Percentiles rank a stretch among this genome's conserved stretches.
Evolutionary conservation across 2,329 filamentous ascomycete species (phyloP).

Genomic region (Leptodontidium sp.): DNA sequence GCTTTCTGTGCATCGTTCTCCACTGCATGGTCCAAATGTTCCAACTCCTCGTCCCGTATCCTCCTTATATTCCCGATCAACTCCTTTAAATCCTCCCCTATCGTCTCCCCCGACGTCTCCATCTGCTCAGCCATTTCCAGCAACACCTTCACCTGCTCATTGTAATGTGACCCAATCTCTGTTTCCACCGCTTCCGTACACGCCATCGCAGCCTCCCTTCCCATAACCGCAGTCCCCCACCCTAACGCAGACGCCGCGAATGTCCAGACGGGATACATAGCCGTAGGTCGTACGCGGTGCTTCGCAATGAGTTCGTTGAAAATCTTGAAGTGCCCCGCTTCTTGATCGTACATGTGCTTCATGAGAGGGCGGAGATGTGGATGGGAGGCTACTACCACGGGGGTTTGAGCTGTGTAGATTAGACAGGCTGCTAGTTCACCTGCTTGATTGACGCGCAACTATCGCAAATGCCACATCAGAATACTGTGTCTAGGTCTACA

Average conservation of each 20-base stretch:
- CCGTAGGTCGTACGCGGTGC: constrained; percentile 91
- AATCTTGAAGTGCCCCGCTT: constrained; percentile 83
- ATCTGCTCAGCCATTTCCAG: constrained; percentile 82
- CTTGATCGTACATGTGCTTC: constrained; percentile 98
- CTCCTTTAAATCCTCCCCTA: constrained; percentile 78
- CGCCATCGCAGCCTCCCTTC: constrained; percentile 95
- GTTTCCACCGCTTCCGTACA: constrained; percentile 99
- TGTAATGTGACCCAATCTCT: constrained; percentile 96
- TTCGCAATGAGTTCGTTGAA: constrained; percentile 86
- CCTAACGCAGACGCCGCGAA: constrained; percentile 81
- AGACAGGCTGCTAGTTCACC: constrained; percentile 96
- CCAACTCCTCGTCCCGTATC: constrained; percentile 94
- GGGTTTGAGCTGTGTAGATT: constrained; percentile 91
- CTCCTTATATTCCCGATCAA: constrained; percentile 78
- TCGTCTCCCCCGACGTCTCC: constrained; percentile 78
- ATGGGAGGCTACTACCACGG: constrained; percentile 78
- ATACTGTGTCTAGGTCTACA: constrained; percentile 11
- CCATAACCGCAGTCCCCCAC: constrained; percentile 89
- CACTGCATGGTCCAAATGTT: constrained; percentile 95
- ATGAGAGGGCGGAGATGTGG: constrained; percentile 90
- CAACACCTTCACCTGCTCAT: constrained; percentile 84
- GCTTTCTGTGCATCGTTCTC: constrained; percentile 93
- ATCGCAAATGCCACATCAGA: constrained; percentile 4
- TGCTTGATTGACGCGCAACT: constrained; percentile 95
- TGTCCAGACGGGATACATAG: constrained; percentile 91